phyloP scores from a whole-genome alignment of 768 basidiomycete genomes.

The Trametes coccinea region DNA sequence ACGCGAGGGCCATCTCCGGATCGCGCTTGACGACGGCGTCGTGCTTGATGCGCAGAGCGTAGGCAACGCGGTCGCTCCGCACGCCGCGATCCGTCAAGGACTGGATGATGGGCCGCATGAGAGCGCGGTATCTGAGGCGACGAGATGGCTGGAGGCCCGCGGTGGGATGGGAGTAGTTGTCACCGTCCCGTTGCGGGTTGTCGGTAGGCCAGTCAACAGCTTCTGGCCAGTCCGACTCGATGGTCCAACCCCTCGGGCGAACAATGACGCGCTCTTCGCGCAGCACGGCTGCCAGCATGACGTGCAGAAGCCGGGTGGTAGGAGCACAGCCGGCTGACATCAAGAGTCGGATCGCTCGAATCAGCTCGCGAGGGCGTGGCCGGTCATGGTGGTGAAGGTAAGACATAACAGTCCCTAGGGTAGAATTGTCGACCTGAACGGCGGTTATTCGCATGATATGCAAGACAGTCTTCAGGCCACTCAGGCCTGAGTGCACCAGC shows the following conservation, averaged over 20 bases:
- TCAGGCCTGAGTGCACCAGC: slow-evolving; percentile 50
- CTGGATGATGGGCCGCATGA: slow-evolving; percentile 44
- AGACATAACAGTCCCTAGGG: slow-evolving; percentile 54
- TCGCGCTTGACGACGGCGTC: slow-evolving; percentile 57
- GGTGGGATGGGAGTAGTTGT: slow-evolving; percentile 46
- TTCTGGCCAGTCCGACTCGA: slow-evolving; percentile 19
- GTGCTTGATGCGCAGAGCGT: slow-evolving; percentile 63
- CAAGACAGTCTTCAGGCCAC: slow-evolving; percentile 47
- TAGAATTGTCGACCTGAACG: slow-evolving; percentile 54
- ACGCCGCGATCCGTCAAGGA: slow-evolving; percentile 50
- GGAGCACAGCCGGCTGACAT: slow-evolving; percentile 44
- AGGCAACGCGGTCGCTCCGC: slow-evolving; percentile 55
- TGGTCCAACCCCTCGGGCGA: slow-evolving; percentile 19
- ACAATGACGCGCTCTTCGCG: slow-evolving; percentile 40
- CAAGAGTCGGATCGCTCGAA: slow-evolving; percentile 48
- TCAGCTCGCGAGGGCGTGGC: slow-evolving; percentile 46
- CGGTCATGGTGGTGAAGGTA: slow-evolving; percentile 48
- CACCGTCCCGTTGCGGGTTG: not conserved
- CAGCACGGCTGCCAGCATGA: slow-evolving; percentile 52
- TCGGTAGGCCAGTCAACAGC: not conserved
- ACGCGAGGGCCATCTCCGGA: slow-evolving; percentile 17
- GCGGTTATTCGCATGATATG: slow-evolving; percentile 54
- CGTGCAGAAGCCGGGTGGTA: slow-evolving; percentile 59
- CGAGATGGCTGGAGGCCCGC: slow-evolving; percentile 44
- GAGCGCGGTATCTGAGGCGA: slow-evolving; percentile 32